phyloP scores from a whole-genome alignment of 257 asterid genomes.

The Gentiana straminea region DNA sequence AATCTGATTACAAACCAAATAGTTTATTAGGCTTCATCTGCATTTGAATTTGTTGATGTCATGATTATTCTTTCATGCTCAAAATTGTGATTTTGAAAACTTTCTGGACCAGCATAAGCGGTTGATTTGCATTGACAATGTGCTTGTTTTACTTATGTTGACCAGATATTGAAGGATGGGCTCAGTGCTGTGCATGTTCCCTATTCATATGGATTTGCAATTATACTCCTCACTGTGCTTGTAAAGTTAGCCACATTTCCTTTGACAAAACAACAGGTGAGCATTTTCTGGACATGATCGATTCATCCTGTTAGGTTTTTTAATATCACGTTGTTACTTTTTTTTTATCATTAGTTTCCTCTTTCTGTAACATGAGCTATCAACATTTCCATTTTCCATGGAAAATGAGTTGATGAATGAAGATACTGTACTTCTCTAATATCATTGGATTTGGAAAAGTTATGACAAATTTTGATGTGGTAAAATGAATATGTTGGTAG shows the following conservation, averaged over 20 bases:
- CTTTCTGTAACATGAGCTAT: background rate
- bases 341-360: constrained; percentile 1
- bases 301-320: background rate
- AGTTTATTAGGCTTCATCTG: too few relatives aligned
- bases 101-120: too few relatives aligned
- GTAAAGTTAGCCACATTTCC: constrained; percentile 90
- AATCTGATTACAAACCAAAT: too few relatives aligned
- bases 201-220: constrained; percentile 92
- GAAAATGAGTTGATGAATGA: constrained; percentile 4
- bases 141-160: constrained; percentile 17
- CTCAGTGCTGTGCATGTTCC: constrained; percentile 89
- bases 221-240: constrained; percentile 79
- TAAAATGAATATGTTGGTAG: constrained; percentile 20
- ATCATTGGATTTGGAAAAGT: background rate
- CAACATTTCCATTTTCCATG: constrained; percentile 1
- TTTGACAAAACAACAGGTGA: constrained; percentile 97
- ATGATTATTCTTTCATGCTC: too few relatives aligned
- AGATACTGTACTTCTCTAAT: constrained; percentile 3
- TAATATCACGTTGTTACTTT: background rate
- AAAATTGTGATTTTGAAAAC: too few relatives aligned
- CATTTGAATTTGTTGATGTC: too few relatives aligned
- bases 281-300: constrained; percentile 7
- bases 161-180: constrained; percentile 84
- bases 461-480: too few relatives aligned
- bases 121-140: constrained; percentile 5